phyloP scores from a whole-genome alignment of 495 filamentous ascomycete species.

The Tuber microsphaerosporum region DNA sequence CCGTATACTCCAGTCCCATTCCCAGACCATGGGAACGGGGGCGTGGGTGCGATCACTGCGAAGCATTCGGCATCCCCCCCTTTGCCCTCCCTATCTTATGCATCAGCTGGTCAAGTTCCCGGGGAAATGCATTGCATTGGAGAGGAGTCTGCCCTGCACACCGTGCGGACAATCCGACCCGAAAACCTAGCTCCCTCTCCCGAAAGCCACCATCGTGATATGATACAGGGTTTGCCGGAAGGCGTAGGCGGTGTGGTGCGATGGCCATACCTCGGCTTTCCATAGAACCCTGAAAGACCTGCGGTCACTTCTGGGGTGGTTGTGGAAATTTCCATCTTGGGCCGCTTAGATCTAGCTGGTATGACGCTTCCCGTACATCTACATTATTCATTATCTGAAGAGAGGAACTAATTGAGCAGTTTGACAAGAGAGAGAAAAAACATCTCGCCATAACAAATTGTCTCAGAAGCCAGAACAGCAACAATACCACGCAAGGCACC shows the following conservation, averaged over 20 bases:
- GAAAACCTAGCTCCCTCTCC: not conserved
- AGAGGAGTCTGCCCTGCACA: not conserved
- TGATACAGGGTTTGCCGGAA: not conserved
- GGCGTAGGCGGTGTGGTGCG: not conserved
- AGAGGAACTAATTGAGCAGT: not conserved
- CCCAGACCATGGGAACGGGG: not conserved
- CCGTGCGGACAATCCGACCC: not conserved
- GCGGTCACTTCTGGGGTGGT: not conserved
- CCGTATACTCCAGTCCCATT: not conserved
- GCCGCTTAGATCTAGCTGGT: not conserved
- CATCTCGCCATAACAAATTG: not conserved
- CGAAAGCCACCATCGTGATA: not conserved
- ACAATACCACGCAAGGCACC: not conserved
- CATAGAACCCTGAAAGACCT: not conserved
- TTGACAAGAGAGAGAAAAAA: not conserved
- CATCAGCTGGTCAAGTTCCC: not conserved
- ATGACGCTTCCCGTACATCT: not conserved
- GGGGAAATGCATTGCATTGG: not conserved
- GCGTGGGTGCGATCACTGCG: not conserved
- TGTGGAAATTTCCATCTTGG: not conserved
- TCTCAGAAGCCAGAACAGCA: not conserved
- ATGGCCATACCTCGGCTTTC: not conserved
- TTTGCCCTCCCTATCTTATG: not conserved
- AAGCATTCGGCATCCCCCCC: not conserved
- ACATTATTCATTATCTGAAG: not conserved